Evolutionary conservation across 2,329 filamentous ascomycete species (phyloP).

Genomic region (Alternaria angustiovoidea): DNA sequence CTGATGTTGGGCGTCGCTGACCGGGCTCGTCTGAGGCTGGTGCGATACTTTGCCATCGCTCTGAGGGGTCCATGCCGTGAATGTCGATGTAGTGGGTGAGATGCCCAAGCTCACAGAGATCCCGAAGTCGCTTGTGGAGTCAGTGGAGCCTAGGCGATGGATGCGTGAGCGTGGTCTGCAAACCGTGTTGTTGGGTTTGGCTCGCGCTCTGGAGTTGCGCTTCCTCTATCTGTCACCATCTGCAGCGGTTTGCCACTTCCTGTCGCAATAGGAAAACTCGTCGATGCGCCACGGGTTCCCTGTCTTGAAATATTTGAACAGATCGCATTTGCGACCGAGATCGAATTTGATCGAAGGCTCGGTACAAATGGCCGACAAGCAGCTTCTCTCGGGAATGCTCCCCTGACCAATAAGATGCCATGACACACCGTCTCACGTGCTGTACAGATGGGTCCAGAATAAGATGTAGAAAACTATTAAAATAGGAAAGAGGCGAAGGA

Average conservation of each 20-base stretch:
- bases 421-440: constrained; percentile 16
- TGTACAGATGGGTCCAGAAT: background rate
- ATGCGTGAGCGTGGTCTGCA: constrained; percentile 10
- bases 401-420: constrained; percentile 18
- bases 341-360: constrained; percentile 13
- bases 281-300: background rate
- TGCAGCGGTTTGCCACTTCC: constrained; percentile 3
- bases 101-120: constrained; percentile 3
- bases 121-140: constrained; percentile 7
- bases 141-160: constrained; percentile 12
- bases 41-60: constrained; percentile 36
- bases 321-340: constrained; percentile 13
- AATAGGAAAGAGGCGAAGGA: background rate
- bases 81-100: constrained; percentile 1
- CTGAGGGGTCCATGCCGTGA: constrained; percentile 28
- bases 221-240: constrained; percentile 1
- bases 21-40: constrained; percentile 34
- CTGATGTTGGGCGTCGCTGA: constrained; percentile 27
- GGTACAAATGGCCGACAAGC: constrained; percentile 17
- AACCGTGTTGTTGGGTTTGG: background rate
- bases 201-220: constrained; percentile 3
- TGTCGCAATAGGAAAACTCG: background rate
- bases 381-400: constrained; percentile 13
- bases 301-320: constrained; percentile 4
- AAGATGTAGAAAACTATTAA: background rate